Percentiles rank a stretch among this genome's conserved stretches.
phyloP scores from a whole-genome alignment of 2,329 filamentous ascomycete species.

The Atkinsonella texensis region DNA sequence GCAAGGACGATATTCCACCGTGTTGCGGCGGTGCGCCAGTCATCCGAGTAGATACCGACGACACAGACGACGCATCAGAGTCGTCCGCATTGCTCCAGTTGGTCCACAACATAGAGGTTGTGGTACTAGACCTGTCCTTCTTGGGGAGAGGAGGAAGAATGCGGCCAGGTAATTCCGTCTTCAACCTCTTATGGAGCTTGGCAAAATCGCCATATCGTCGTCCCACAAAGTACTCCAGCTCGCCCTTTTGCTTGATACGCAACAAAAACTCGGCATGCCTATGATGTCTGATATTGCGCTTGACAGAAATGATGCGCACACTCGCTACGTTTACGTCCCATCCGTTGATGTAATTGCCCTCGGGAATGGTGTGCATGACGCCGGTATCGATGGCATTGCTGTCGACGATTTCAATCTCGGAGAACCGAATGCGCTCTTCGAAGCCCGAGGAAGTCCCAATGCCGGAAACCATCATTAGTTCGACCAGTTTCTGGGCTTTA shows the following conservation, averaged over 20 bases:
- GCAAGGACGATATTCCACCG: slow-evolving; percentile 13
- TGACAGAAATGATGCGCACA: slow-evolving; percentile 68
- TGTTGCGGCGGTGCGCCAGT: slow-evolving; percentile 23
- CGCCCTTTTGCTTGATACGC: slow-evolving; percentile 66
- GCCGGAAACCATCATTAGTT: slow-evolving; percentile 99
- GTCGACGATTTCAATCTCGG: slow-evolving; percentile 94
- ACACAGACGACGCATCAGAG: slow-evolving; percentile 69
- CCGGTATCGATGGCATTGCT: slow-evolving; percentile 85
- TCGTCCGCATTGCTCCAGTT: slow-evolving; percentile 45
- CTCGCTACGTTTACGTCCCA: slow-evolving; percentile 96
- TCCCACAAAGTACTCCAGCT: slow-evolving; percentile 67
- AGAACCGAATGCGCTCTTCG: slow-evolving; percentile 92
- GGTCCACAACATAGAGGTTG: slow-evolving; percentile 44
- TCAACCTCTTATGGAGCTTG: slow-evolving; percentile 65
- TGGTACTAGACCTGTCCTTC: slow-evolving; percentile 78
- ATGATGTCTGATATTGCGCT: slow-evolving; percentile 79
- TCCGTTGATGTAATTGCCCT: slow-evolving; percentile 84
- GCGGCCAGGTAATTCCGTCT: slow-evolving; percentile 80
- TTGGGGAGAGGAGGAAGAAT: slow-evolving; percentile 74
- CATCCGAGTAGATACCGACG: slow-evolving; percentile 62
- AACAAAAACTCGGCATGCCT: slow-evolving; percentile 91
- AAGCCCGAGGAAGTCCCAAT: slow-evolving; percentile 93
- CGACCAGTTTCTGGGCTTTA: slow-evolving; percentile 91
- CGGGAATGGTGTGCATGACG: slow-evolving; percentile 72
- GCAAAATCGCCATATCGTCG: slow-evolving; percentile 83